Evolutionary conservation across 257 asterid species (phyloP).

Genomic region (Ilex aquifolium): DNA sequence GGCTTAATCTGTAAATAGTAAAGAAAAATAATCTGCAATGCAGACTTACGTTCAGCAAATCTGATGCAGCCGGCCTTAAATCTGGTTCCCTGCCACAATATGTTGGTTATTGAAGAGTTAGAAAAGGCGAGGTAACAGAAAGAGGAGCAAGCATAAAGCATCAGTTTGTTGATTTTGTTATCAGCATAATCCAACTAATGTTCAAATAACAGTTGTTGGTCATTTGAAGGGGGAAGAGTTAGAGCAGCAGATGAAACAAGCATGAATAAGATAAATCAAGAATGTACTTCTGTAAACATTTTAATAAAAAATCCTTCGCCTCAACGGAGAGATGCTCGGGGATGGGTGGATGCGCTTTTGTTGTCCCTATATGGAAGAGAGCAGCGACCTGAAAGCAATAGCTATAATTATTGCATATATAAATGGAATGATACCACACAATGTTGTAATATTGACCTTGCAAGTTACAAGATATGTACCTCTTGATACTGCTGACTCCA

Average conservation of each 20-base stretch:
- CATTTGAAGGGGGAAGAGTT: neutral
- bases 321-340: slow-evolving; percentile 93
- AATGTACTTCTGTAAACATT: slow-evolving; percentile 87
- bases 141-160: slow-evolving; percentile 8
- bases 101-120: slow-evolving; percentile 4
- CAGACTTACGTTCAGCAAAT: slow-evolving; percentile 70
- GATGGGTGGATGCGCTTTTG: slow-evolving; percentile 98
- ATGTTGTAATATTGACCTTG: slow-evolving; percentile 5
- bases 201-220: too few species aligned
- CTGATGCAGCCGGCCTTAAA: slow-evolving; percentile 76
- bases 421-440: slow-evolving; percentile 3
- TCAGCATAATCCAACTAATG: neutral
- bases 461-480: slow-evolving; percentile 15
- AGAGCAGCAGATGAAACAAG: neutral
- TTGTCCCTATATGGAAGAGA: slow-evolving; percentile 92
- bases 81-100: slow-evolving; percentile 75
- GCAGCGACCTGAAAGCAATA: slow-evolving; percentile 80
- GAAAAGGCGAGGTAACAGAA: slow-evolving; percentile 1
- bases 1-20: too few species aligned
- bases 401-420: slow-evolving; percentile 13
- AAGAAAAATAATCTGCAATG: slow-evolving; percentile 2
- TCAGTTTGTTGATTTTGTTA: neutral
- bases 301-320: slow-evolving; percentile 84
- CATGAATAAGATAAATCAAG: neutral
- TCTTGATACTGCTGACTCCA: slow-evolving; percentile 99